Evolutionary conservation across 441 rosid species (phyloP).

Genomic region (Eutrema salsugineum): DNA sequence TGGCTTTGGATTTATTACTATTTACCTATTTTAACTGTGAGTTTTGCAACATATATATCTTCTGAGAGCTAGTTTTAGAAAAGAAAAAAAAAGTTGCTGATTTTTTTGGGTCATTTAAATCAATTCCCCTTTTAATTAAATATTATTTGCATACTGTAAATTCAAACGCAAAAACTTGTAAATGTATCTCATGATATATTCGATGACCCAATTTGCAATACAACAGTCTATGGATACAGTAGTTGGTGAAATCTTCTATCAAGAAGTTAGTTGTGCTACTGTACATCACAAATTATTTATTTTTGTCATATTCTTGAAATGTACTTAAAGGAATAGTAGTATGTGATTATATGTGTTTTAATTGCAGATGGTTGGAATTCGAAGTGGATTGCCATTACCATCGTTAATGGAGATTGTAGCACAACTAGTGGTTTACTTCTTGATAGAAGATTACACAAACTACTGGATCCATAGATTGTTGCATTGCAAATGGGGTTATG

Average conservation of each 20-base stretch:
- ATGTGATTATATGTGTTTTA: background rate
- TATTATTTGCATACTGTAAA: background rate
- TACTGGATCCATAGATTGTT: slow-evolving; percentile 88
- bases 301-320: background rate
- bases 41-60: background rate
- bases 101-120: background rate
- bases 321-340: background rate
- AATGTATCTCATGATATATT: slow-evolving; percentile 78
- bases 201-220: slow-evolving; percentile 84
- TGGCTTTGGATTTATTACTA: too few relatives aligned
- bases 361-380: slow-evolving; percentile 64
- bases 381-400: slow-evolving; percentile 76
- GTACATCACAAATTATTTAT: too few relatives aligned
- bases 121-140: background rate
- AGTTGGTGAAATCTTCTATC: slow-evolving; percentile 84
- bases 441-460: slow-evolving; percentile 83
- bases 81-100: too few relatives aligned
- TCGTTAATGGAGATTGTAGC: slow-evolving; percentile 67
- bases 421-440: slow-evolving; percentile 73
- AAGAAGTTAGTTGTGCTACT: slow-evolving; percentile 65
- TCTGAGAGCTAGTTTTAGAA: too few relatives aligned
- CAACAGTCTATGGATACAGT: slow-evolving; percentile 82
- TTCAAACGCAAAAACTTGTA: background rate
- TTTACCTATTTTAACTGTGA: background rate
- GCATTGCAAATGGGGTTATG: slow-evolving; percentile 85